These are phyloP conservation scores for Ustanciosporium gigantosporum DNA, from an alignment of 1,284 basidiomycete genomes.

Conservation along the genomic window DNA sequence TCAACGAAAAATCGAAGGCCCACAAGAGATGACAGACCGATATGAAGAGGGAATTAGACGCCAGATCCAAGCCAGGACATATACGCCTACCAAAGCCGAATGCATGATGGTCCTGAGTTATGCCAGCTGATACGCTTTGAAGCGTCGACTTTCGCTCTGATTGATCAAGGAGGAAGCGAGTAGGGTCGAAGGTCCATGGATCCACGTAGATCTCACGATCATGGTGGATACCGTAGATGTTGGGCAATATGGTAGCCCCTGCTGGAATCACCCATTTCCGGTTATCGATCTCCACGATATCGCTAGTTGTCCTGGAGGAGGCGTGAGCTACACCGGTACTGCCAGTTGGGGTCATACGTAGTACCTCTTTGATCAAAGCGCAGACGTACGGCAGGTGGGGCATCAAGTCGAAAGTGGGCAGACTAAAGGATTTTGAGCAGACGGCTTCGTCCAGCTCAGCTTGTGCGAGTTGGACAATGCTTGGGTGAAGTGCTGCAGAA, in stretches of 20 bases:
- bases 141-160: too few species aligned
- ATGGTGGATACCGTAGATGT: slow-evolving; percentile 2
- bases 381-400: not conserved
- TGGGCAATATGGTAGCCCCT: not conserved
- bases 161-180: not conserved
- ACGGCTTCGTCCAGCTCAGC: not conserved
- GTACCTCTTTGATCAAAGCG: not conserved
- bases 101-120: not conserved
- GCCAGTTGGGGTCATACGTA: slow-evolving; percentile 1
- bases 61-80: slow-evolving; percentile 1
- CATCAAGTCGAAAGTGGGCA: not conserved
- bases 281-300: not conserved
- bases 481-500: not conserved
- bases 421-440: not conserved
- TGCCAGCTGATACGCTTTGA: not conserved
- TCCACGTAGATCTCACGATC: not conserved
- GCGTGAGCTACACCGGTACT: slow-evolving; percentile 1
- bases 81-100: slow-evolving; percentile 2
- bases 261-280: not conserved
- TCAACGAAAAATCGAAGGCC: not conserved
- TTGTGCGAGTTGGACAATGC: not conserved
- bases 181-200: not conserved
- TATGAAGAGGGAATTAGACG: not conserved
- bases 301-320: not conserved
- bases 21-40: not conserved